Percentiles rank a stretch among this genome's conserved stretches.
Evolutionary conservation across 306 rosid species (phyloP).

Genomic region (Cicer arietinum): DNA sequence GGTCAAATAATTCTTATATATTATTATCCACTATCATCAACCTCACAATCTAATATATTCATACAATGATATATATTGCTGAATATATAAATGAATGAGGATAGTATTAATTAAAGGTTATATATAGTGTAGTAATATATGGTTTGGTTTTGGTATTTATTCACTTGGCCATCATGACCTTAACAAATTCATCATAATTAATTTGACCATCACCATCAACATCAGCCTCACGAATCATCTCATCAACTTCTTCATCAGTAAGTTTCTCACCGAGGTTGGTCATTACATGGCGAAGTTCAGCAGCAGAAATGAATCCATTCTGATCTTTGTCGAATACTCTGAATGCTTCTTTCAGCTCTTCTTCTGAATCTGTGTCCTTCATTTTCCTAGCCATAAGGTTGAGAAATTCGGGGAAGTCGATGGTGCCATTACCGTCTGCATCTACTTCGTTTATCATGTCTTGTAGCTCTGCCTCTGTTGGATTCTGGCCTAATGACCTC

Average conservation of each 20-base stretch:
- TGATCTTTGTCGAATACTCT: constrained; percentile 90
- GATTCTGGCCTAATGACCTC: constrained; percentile 92
- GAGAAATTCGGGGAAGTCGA: constrained; percentile 84
- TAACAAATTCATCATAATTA: constrained; percentile 81
- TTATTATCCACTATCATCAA: constrained; percentile 1
- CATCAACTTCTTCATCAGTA: constrained; percentile 87
- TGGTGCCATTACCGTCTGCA: constrained; percentile 87
- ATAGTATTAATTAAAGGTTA: constrained; percentile 6
- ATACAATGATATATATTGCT: not conserved
- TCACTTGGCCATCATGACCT: constrained; percentile 96
- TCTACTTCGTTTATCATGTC: constrained; percentile 93
- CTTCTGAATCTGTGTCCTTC: constrained; percentile 92
- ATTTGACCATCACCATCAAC: constrained; percentile 96
- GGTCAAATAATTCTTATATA: not conserved
- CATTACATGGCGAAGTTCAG: constrained; percentile 93
- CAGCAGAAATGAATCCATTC: constrained; percentile 91
- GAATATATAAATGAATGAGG: constrained; percentile 4
- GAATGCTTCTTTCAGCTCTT: constrained; percentile 88
- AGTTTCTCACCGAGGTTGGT: constrained; percentile 92
- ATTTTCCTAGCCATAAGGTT: constrained; percentile 94
- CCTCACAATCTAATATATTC: not conserved
- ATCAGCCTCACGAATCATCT: constrained; percentile 92
- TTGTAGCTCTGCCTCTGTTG: constrained; percentile 92
- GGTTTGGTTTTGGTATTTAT: not conserved
- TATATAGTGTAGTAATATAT: not conserved